These are phyloP conservation scores for Didymella sp. DNA, from an alignment of 2,329 filamentous ascomycete genomes.

Conservation along the genomic window DNA sequence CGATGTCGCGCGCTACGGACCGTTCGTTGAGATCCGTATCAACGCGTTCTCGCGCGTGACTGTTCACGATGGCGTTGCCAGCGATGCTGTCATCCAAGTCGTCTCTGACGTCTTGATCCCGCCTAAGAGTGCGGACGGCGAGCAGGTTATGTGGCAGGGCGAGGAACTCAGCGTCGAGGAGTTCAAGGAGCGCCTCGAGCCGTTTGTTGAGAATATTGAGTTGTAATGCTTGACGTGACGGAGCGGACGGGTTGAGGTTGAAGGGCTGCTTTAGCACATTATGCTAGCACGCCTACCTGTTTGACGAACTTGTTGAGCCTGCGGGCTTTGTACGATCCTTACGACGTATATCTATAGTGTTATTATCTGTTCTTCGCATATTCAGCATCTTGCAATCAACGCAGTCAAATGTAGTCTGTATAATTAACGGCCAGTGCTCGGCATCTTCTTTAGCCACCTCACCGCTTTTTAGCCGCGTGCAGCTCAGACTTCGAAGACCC, in stretches of 20 bases:
- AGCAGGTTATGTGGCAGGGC: slow-evolving; percentile 50
- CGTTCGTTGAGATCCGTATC: slow-evolving; percentile 73
- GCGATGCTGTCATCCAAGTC: slow-evolving; percentile 84
- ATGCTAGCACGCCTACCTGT: slow-evolving; percentile 8
- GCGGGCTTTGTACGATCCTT: slow-evolving; percentile 16
- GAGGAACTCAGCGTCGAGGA: slow-evolving; percentile 66
- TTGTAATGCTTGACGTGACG: slow-evolving; percentile 28
- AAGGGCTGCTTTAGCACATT: slow-evolving; percentile 1
- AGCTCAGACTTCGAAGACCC: neutral
- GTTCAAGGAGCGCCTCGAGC: slow-evolving; percentile 60
- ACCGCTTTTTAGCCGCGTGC: slow-evolving; percentile 17
- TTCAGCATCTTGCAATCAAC: neutral
- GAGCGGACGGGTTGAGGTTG: slow-evolving; percentile 1
- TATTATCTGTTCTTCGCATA: neutral
- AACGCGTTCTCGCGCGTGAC: slow-evolving; percentile 74
- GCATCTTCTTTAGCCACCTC: slow-evolving; percentile 3
- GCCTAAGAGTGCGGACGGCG: slow-evolving; percentile 60
- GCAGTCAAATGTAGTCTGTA: neutral
- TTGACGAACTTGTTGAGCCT: neutral
- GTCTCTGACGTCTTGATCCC: slow-evolving; percentile 77
- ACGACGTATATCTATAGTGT: neutral
- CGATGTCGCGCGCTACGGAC: slow-evolving; percentile 72
- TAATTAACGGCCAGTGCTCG: slow-evolving; percentile 13
- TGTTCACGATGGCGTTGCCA: slow-evolving; percentile 73
- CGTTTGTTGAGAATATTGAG: slow-evolving; percentile 43